Evolutionary conservation across 805 yeast species (phyloP).

Genomic region (Metschnikowia henanensis): DNA sequence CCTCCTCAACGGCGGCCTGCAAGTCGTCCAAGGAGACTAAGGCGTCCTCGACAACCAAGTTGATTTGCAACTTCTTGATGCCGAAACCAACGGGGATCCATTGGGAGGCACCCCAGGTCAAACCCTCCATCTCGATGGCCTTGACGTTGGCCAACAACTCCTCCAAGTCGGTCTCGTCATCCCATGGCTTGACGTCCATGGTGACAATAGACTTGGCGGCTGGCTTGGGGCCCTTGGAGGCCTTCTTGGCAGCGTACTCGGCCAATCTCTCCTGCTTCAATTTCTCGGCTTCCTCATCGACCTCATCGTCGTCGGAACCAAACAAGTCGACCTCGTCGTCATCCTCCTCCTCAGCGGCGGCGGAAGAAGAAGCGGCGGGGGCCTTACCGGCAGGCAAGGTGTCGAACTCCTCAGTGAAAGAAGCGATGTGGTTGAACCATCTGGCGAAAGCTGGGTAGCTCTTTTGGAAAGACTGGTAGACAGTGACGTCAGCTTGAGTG

Average conservation of each 20-base stretch:
- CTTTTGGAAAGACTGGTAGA: constrained; percentile 90
- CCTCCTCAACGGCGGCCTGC: constrained; percentile 76
- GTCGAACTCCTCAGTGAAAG: constrained; percentile 83
- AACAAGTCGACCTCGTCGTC: constrained; percentile 92
- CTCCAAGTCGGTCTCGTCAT: constrained; percentile 96
- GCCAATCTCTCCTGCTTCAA: constrained; percentile 97
- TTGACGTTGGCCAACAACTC: constrained; percentile 85
- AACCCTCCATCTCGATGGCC: constrained; percentile 86
- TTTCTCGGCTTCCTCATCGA: constrained; percentile 96
- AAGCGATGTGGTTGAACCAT: constrained; percentile 98
- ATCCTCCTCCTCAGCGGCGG: constrained; percentile 61
- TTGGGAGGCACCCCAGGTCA: constrained; percentile 97
- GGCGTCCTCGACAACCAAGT: constrained; percentile 97
- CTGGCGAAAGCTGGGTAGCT: constrained; percentile 93
- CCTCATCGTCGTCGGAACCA: constrained; percentile 94
- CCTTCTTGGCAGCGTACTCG: constrained; percentile 97
- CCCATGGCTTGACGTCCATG: constrained; percentile 99
- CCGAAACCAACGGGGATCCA: constrained; percentile 98
- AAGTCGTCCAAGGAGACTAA: constrained; percentile 92
- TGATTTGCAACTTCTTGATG: constrained; percentile 98
- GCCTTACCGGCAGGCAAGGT: constrained; percentile 77
- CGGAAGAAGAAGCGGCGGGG: constrained; percentile 47
- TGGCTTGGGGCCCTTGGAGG: constrained; percentile 95
- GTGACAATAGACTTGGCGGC: constrained; percentile 98
- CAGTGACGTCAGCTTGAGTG: constrained; percentile 93